phyloP scores from a whole-genome alignment of 352 stramenopile species.

The Phytophthora fragariaefolia region DNA sequence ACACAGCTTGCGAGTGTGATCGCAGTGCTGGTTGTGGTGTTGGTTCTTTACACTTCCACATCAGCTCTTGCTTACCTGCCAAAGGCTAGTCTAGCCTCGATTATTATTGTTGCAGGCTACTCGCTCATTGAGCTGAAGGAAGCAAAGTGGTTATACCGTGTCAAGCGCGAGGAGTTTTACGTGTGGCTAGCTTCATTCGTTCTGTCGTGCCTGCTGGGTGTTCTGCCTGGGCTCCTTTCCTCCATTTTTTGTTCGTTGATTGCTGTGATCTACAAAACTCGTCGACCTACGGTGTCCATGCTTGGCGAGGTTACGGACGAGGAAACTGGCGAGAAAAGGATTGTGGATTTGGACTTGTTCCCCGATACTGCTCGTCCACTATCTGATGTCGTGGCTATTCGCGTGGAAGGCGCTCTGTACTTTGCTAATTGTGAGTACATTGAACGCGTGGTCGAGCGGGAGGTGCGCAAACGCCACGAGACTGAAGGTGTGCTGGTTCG shows the following conservation, averaged over 20 bases:
- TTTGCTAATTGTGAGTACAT: slow-evolving; percentile 77
- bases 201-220: slow-evolving; percentile 52
- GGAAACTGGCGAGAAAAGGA: slow-evolving; percentile 39
- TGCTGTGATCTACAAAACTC: slow-evolving; percentile 72
- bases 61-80: slow-evolving; percentile 90
- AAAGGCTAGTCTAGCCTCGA: slow-evolving; percentile 83
- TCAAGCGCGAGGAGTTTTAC: slow-evolving; percentile 67
- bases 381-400: slow-evolving; percentile 60
- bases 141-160: slow-evolving; percentile 80
- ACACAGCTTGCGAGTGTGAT: slow-evolving; percentile 91
- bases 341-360: slow-evolving; percentile 50
- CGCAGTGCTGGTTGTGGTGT: slow-evolving; percentile 87
- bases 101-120: slow-evolving; percentile 91
- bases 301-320: slow-evolving; percentile 51
- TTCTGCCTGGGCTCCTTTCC: slow-evolving; percentile 55
- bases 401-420: slow-evolving; percentile 72
- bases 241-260: slow-evolving; percentile 68
- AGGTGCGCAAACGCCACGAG: slow-evolving; percentile 46
- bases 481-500: slow-evolving; percentile 45
- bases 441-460: slow-evolving; percentile 56
- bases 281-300: slow-evolving; percentile 52
- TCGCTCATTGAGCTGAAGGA: slow-evolving; percentile 90
- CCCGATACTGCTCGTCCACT: slow-evolving; percentile 31
- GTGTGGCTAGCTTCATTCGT: slow-evolving; percentile 64
- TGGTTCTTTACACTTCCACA: slow-evolving; percentile 91